Percentiles rank a stretch among this genome's conserved stretches.
phyloP scores from a whole-genome alignment of 495 filamentous ascomycete species.

The Talaromyces borbonicus region DNA sequence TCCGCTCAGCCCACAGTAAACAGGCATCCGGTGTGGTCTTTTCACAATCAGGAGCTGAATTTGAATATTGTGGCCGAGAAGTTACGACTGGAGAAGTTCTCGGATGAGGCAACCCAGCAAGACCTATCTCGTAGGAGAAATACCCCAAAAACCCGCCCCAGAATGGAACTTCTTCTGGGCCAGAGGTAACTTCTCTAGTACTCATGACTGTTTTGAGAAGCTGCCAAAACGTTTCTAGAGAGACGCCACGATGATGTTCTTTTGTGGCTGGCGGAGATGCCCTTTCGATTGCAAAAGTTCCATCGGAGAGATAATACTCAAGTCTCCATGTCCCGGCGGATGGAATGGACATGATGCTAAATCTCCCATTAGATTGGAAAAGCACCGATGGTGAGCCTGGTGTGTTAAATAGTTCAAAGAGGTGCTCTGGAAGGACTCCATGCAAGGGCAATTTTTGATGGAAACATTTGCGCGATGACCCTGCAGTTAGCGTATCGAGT shows the following conservation, averaged over 20 bases:
- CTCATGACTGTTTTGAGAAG: constrained; percentile 44
- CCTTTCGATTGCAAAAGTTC: constrained; percentile 17
- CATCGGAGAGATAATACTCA: constrained; percentile 23
- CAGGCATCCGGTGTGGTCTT: constrained; percentile 60
- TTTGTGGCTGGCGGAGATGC: constrained; percentile 9
- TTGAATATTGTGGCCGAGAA: not conserved
- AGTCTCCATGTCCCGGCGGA: constrained; percentile 33
- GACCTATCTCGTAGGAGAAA: constrained; percentile 79
- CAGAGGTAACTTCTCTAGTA: constrained; percentile 33
- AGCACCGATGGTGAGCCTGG: constrained; percentile 29
- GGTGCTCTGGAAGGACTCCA: constrained; percentile 20
- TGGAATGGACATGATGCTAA: constrained; percentile 32
- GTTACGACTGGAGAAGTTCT: constrained; percentile 9
- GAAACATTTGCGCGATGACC: constrained; percentile 19
- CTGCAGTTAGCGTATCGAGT: constrained; percentile 28
- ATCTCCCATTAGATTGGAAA: constrained; percentile 34
- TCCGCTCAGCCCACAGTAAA: constrained; percentile 68
- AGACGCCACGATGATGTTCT: constrained; percentile 6
- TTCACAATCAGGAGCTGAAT: constrained; percentile 11
- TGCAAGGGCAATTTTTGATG: constrained; percentile 17
- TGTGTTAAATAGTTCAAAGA: constrained; percentile 28
- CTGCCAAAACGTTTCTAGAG: constrained; percentile 33
- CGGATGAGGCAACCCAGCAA: constrained; percentile 38
- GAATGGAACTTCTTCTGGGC: constrained; percentile 48
- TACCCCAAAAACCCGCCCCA: constrained; percentile 87